Conservation (phyloP, 164 flowering plant genomes). For the Nymphaea colorata region DNA sequence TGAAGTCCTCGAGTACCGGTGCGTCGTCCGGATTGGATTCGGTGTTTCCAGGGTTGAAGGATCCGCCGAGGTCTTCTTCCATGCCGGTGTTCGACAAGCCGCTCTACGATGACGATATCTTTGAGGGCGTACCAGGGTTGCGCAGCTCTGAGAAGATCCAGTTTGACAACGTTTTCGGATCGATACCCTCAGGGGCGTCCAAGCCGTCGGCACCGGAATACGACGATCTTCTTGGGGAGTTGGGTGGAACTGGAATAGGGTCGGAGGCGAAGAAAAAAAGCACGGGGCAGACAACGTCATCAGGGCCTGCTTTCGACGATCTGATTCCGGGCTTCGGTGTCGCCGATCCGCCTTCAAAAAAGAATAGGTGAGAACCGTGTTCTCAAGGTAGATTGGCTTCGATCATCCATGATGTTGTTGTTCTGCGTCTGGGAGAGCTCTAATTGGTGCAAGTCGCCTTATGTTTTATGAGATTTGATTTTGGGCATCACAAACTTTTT, state of each 20-base stretch:
- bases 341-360: slow-evolving; percentile 14
- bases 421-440: background rate
- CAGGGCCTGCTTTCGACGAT: slow-evolving; percentile 35
- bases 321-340: slow-evolving; percentile 43
- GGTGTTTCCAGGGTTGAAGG: slow-evolving; percentile 24
- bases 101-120: slow-evolving; percentile 51
- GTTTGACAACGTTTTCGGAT: slow-evolving; percentile 36
- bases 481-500: background rate
- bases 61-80: slow-evolving; percentile 19
- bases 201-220: slow-evolving; percentile 15
- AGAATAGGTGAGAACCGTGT: slow-evolving; percentile 17
- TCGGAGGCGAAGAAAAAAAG: slow-evolving; percentile 11
- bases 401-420: background rate
- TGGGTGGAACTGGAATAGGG: slow-evolving; percentile 19
- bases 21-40: slow-evolving; percentile 31
- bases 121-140: slow-evolving; percentile 52
- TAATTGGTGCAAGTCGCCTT: background rate
- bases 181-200: slow-evolving; percentile 19
- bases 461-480: background rate
- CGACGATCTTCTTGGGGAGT: slow-evolving; percentile 50
- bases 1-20: slow-evolving; percentile 7
- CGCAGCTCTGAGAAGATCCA: slow-evolving; percentile 25
- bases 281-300: slow-evolving; percentile 14
- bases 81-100: slow-evolving; percentile 56
- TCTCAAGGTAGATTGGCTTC: too few species aligned